Base-by-base conservation (phyloP, 2,329 filamentous ascomycete species). In the Coniella vitis region DNA sequence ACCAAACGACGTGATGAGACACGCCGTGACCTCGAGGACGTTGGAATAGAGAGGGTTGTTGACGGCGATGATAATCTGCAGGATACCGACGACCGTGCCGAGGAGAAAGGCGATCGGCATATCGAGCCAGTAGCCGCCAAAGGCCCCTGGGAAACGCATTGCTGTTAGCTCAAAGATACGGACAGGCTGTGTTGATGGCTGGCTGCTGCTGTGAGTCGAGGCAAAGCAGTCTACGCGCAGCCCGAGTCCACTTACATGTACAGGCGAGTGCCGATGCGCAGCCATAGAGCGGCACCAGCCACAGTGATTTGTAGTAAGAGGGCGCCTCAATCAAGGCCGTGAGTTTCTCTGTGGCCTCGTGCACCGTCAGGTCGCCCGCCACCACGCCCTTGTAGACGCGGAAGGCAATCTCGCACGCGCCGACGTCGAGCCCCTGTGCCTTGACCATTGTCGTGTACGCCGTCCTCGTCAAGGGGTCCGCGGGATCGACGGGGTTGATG, bases 401-500 rank as follows among this genome's bases (percentile, higher is more conserved):
- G 36, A 54, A 54, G 7, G 48, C 22, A 7, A 37, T 35, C 38
- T 54, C 52, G 42, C 52, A 54, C 1, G 48, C 48, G 13, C 52
- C 52, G 36, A 54, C 45, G n/a, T 54, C 52, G 12, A 54, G 52
- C 3, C 52, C 52, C n/a, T 51, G 45, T 1, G 52, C 52, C 20
- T 54, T 54, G 34, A 54, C 52, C 5, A 54, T 25, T 7, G 52
- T 54, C 7, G 52, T 54, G 21, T 54, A 54, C 0, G 49, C 52
- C 21, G 47, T 41, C 21, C 49, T 34, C 4, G 42, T 52, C 40
- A 54, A 16, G 4, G 52, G 52, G 16, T 54, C 49, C 41, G 48
- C 22, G 21, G 49, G 47, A 19, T 49, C 47, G n/a, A 44, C 25
- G 19, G 47, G 47, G 17, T 49, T 49, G 25, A 49, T 39, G 16